Conservation (phyloP, 176 grass and related monocot genomes). For the Avena insularis region DNA sequence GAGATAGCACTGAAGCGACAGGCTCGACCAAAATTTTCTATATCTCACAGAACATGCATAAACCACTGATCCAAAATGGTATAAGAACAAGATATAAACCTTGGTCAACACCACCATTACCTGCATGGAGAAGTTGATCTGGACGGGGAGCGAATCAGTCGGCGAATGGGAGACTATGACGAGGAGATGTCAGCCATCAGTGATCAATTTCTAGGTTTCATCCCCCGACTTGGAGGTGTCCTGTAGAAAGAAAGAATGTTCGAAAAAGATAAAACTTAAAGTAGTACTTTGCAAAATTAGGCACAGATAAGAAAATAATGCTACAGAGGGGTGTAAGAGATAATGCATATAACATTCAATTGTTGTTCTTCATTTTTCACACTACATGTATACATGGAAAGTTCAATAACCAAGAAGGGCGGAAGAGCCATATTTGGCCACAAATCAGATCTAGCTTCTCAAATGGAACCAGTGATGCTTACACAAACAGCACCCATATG, state of each 20-base stretch:
- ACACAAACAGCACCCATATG: too few species aligned
- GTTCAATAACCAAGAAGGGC: too few species aligned
- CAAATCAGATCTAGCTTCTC: too few species aligned
- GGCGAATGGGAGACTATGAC: slow-evolving; percentile 51
- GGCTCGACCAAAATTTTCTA: too few species aligned
- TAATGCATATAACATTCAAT: too few species aligned
- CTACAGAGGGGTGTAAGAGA: neutral
- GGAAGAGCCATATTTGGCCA: too few species aligned
- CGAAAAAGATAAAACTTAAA: neutral
- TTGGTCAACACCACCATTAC: slow-evolving; percentile 36
- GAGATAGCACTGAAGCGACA: too few species aligned
- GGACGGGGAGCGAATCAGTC: slow-evolving; percentile 62
- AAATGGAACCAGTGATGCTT: too few species aligned
- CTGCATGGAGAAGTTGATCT: slow-evolving; percentile 81
- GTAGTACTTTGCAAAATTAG: neutral
- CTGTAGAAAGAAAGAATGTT: slow-evolving; percentile 31
- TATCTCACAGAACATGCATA: slow-evolving; percentile 10
- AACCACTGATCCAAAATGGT: slow-evolving; percentile 38
- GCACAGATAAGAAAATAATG: neutral
- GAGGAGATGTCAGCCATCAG: slow-evolving; percentile 68
- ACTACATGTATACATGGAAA: too few species aligned
- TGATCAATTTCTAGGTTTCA: slow-evolving; percentile 55
- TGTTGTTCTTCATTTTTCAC: too few species aligned
- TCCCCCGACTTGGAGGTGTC: slow-evolving; percentile 70
- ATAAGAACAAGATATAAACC: neutral